Conservation (phyloP, 331 rosid genomes). For the Rosa hybrid region DNA sequence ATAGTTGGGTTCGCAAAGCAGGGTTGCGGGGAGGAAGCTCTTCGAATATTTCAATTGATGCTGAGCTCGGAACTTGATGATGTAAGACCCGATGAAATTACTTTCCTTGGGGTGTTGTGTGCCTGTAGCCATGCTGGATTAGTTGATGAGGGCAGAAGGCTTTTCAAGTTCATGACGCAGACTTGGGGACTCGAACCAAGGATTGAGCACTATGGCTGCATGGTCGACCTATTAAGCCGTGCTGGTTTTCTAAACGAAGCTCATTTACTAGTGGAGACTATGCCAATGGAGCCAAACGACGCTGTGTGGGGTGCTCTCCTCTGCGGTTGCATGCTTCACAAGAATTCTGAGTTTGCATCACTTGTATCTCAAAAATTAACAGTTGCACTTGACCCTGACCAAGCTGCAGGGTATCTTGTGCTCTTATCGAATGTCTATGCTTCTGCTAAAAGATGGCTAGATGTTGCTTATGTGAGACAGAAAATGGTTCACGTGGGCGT, state of each 20-base stretch:
- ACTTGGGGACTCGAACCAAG: conserved; percentile 52
- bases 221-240: conserved; percentile 88
- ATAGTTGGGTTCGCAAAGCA: conserved; percentile 75
- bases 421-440: conserved; percentile 71
- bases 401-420: conserved; percentile 69
- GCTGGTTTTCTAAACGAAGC: conserved; percentile 83
- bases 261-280: conserved; percentile 44
- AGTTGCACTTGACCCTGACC: conserved; percentile 43
- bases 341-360: conserved; percentile 59
- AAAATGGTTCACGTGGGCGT: conserved; percentile 63
- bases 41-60: conserved; percentile 56
- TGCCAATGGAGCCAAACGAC: conserved; percentile 73
- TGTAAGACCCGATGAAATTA: conserved; percentile 68
- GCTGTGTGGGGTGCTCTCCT: conserved; percentile 83
- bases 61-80: conserved; percentile 36
- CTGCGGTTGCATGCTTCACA: conserved; percentile 72
- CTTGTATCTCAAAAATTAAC: conserved; percentile 41
- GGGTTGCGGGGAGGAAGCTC: conserved; percentile 69
- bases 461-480: conserved; percentile 54
- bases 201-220: conserved; percentile 86
- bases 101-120: conserved; percentile 67
- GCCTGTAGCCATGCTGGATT: conserved; percentile 86
- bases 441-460: conserved; percentile 57
- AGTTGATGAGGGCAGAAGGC: conserved; percentile 49
- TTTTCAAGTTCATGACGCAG: conserved; percentile 58